Evolutionary conservation across 106 monocot genomes (phyloP), one percentile per base, ranked within the genome.

Genomic region (Dactylorhiza incarnata): DNA sequence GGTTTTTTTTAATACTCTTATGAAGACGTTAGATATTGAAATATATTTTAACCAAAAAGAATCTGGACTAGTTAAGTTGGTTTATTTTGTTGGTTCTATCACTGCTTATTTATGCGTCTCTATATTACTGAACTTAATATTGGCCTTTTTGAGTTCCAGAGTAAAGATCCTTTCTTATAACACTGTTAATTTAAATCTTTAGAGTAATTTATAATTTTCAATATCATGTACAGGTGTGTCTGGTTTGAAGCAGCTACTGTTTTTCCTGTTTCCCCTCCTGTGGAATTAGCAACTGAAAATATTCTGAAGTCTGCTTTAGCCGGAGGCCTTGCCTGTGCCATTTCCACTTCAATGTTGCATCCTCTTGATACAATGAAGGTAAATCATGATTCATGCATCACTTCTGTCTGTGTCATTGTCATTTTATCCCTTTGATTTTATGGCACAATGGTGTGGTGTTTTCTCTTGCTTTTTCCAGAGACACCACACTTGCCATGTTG

Each of bases 341-440:
- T 95, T 62, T 95, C 92, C 70, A 89, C 95, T 72, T 90, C 92
- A 73, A 49, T 92, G 58, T 74, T 95, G 87, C 79, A 90, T 82
- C 95, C 95, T 44, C 80, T 95, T 56, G 92, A 95, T 77, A 88
- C 92, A 73, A 78, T 92, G 84, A 95, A 92, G 92, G 95, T 68
- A 84, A 78, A 66, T 66, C 25, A 15, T 68, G 43, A 68, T 15
- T 6, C 43, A 3, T 5, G 0, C 43, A 45, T 68, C 4, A 54
- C 23, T 23, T 63, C 7, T 67, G 67, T 67, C 8, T 14, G 10
- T 66, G 37, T 9, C 22, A 22, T 14, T 68, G 3, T 16, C 5
- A 44, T 13, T 68, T 43, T 12, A 23, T 63, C 43, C 14, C 14
- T 14, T 13, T 68, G 59, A 43, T 68, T 44, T 68, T 24, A 8